Evolutionary conservation across 331 rosid genomes (phyloP), one percentile per base, ranked within the genome.

Genomic region (Cydonia oblonga): DNA sequence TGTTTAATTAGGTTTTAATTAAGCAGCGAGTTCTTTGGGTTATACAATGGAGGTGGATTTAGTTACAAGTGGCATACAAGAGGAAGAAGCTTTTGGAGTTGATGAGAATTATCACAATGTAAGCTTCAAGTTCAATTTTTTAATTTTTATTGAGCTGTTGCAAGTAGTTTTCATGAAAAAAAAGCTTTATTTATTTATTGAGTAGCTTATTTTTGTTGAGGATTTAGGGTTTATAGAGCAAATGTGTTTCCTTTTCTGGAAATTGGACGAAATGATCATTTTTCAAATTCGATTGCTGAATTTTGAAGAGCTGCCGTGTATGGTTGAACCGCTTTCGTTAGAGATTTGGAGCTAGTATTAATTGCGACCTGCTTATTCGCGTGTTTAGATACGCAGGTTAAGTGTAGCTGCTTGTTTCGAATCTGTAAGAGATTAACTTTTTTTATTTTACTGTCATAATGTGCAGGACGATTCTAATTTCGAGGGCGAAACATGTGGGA

Each of bases 401-500:
- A 18, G 6, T 23, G 68, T 71, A 25, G 68, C 26, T 66, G 24
- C 68, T 72, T 54, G 74, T 73, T 58, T 51, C 44, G 25, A 25
- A 11, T 25, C 1, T 11, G 73, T 6, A 19, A 19, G 13, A 23
- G 14, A n/a, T 49, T 63, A 35, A 28, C 23, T 61, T 53, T 4
- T 6, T 70, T 15, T 9, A 13, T 35, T 54, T 66, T 46, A 16
- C n/a, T 15, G 52, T 25, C 67, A 56, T 66, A 75, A 77, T 84
- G 74, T 44, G 69, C 87, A 95, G 98, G 91, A 80, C 18, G 74
- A 62, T 87, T 49, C 77, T 59, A 75, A 78, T 71, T 72, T 73
- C 22, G 97, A 86, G 74, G 90, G 86, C 51, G 93, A 88, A 83
- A 83, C 86, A 60, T 95, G 99, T 76, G 99, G 99, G 60, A 95